Evolutionary conservation across 2,329 filamentous ascomycete genomes (phyloP), one percentile per base, ranked within the genome.

Genomic region (Peltaster fructicola): DNA sequence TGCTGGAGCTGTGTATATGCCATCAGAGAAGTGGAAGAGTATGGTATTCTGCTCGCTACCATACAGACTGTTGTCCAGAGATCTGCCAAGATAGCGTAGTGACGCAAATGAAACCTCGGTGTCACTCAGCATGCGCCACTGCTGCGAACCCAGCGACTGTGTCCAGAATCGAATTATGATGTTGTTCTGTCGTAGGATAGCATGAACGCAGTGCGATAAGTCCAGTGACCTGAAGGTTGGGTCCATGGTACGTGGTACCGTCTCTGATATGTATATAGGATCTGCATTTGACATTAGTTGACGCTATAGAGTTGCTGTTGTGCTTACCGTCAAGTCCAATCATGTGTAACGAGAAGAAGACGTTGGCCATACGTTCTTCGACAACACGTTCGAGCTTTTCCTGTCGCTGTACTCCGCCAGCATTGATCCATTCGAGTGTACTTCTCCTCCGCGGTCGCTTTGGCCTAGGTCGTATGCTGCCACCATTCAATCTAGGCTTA

Each of bases 251-350:
- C 71, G 70, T 38, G 76, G 66, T 14, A 73, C 66, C 12, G 76
- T 61, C 52, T 95, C 85, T 43, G 82, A 92, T 40, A 92, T 68
- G 48, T 93, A 93, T n/a, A 93, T 55, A 0, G 85, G 82, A 9
- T 80, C 73, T 22, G 62, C 15, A 25, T 18, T 12, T 15, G 5
- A 9, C 8, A 21, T 8, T 11, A 8, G 27, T 12, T 14, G 14
- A 19, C 20, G 15, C n/a, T n/a, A n/a, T n/a, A n/a, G n/a, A n/a
- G n/a, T n/a, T n/a, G n/a, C n/a, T n/a, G n/a, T n/a, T 17, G 15
- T 25, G 34, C 44, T 36, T 29, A 50, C 49, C 51, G 38, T 51
- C 44, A 25, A 69, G 52, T 3, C 55, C 65, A 1, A 66, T 56
- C 22, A 73, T 66, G 48, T 93, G 84, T 25, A 93, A 47, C 3